phyloP scores from a whole-genome alignment of 73 alveolate genomes.

The Diophrys appendiculata region DNA sequence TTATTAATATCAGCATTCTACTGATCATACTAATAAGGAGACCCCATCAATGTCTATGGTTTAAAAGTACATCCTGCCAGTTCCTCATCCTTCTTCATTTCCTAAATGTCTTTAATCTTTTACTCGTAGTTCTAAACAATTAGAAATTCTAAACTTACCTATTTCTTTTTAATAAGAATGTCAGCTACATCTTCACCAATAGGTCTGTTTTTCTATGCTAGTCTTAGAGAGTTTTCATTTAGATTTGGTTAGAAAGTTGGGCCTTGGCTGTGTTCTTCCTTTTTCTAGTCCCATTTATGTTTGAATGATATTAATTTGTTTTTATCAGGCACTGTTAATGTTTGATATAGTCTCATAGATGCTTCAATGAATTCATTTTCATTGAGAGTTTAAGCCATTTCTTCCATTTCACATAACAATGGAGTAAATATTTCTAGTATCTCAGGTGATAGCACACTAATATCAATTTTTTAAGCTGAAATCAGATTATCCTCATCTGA shows the following conservation, averaged over 20 bases:
- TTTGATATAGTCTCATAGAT: conserved; percentile 17
- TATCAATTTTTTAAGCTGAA: conserved; percentile 36
- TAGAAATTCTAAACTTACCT: background rate
- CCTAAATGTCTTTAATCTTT: background rate
- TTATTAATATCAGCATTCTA: background rate
- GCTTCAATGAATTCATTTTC: conserved; percentile 34
- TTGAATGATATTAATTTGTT: conserved; percentile 3
- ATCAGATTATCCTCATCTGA: conserved; percentile 23
- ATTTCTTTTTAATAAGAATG: background rate
- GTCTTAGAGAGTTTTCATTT: conserved; percentile 43
- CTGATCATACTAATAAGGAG: background rate
- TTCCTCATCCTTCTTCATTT: background rate
- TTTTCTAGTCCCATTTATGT: background rate
- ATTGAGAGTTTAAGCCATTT: conserved; percentile 21
- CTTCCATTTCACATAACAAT: conserved; percentile 34
- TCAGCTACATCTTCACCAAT: background rate
- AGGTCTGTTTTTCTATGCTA: conserved; percentile 44
- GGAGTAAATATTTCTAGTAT: conserved; percentile 31
- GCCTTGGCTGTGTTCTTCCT: background rate
- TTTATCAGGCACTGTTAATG: conserved; percentile 28
- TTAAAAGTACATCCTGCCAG: background rate
- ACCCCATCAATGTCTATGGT: too few relatives aligned
- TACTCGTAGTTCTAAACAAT: background rate
- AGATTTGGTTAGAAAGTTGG: conserved; percentile 30
- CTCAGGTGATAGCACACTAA: conserved; percentile 10